Conservation (phyloP, 2,329 filamentous ascomycete species). For the Lasiodiplodia sp. region DNA sequence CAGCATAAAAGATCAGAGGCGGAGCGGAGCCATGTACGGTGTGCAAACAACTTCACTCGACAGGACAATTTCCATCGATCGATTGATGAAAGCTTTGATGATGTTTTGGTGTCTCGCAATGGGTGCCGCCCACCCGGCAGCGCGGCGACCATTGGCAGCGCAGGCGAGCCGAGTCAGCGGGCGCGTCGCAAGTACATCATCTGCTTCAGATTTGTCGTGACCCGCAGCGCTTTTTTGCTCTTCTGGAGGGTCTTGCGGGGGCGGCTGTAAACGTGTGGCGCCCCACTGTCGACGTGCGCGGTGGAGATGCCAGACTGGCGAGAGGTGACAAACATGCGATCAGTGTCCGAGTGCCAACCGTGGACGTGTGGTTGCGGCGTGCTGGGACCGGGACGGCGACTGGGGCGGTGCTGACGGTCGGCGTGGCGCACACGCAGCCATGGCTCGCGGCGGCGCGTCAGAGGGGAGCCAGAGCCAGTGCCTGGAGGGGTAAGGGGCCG, state of each 20-base stretch:
- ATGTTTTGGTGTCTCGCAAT: slow-evolving; percentile 6
- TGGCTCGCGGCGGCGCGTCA: slow-evolving; percentile 10
- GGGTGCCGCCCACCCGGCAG: slow-evolving; percentile 5
- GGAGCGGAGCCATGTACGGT: slow-evolving; percentile 24
- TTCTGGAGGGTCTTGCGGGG: slow-evolving; percentile 24
- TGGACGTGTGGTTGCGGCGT: slow-evolving; percentile 14
- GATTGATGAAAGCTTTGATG: slow-evolving; percentile 16
- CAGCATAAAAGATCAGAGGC: not conserved
- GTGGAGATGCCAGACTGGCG: slow-evolving; percentile 27
- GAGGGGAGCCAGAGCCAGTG: slow-evolving; percentile 6
- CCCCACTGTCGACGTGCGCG: slow-evolving; percentile 25
- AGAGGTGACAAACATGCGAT: slow-evolving; percentile 26
- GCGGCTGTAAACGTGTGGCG: slow-evolving; percentile 27
- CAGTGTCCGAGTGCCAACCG: not conserved
- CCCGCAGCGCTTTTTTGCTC: slow-evolving; percentile 13
- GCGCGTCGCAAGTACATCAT: slow-evolving; percentile 27
- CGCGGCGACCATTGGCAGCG: slow-evolving; percentile 1
- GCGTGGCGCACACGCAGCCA: slow-evolving; percentile 25
- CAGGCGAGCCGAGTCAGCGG: slow-evolving; percentile 22
- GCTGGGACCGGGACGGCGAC: not conserved
- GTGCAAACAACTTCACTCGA: slow-evolving; percentile 1
- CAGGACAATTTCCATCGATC: slow-evolving; percentile 10
- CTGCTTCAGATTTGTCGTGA: slow-evolving; percentile 27
- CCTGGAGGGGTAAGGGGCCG: slow-evolving; percentile 2
- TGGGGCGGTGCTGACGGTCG: slow-evolving; percentile 24